These are phyloP conservation scores for Hypocreales sp. DNA, from an alignment of 2,329 filamentous ascomycete genomes.

Conservation along the genomic window DNA sequence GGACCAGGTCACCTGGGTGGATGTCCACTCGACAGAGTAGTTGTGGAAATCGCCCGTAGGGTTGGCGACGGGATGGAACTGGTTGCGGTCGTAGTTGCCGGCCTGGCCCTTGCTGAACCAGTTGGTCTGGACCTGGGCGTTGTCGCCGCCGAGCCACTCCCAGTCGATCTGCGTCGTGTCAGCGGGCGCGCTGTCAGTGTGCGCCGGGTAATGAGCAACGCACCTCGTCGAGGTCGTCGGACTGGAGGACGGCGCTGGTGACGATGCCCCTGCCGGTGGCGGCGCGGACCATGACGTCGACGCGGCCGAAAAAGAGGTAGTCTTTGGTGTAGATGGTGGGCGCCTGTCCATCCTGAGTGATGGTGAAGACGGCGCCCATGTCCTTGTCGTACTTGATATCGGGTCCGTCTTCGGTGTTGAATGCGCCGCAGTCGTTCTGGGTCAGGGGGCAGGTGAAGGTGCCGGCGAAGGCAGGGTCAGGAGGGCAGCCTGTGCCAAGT, in stretches of 20 bases:
- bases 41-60: conserved; percentile 40
- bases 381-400: conserved; percentile 28
- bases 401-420: conserved; percentile 31
- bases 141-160: conserved; percentile 73
- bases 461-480: conserved; percentile 61
- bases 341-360: conserved; percentile 48
- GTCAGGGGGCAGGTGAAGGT: conserved; percentile 55
- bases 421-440: conserved; percentile 46
- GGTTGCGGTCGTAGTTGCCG: conserved; percentile 54
- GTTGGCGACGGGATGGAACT: conserved; percentile 40
- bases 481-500: conserved; percentile 41
- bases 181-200: too few relatives aligned
- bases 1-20: conserved; percentile 45
- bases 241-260: conserved; percentile 80
- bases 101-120: conserved; percentile 68
- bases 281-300: conserved; percentile 65
- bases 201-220: too few relatives aligned
- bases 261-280: conserved; percentile 75
- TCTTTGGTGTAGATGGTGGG: conserved; percentile 63
- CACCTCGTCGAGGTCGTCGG: conserved; percentile 59
- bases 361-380: conserved; percentile 47
- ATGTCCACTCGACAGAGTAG: conserved; percentile 55
- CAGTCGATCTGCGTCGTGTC: conserved; percentile 81
- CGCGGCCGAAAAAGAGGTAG: conserved; percentile 94
- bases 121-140: conserved; percentile 62